Evolutionary conservation across 352 stramenopile species (phyloP), one percentile per base, ranked within the genome.

Genomic region (Pythium coloratum): DNA sequence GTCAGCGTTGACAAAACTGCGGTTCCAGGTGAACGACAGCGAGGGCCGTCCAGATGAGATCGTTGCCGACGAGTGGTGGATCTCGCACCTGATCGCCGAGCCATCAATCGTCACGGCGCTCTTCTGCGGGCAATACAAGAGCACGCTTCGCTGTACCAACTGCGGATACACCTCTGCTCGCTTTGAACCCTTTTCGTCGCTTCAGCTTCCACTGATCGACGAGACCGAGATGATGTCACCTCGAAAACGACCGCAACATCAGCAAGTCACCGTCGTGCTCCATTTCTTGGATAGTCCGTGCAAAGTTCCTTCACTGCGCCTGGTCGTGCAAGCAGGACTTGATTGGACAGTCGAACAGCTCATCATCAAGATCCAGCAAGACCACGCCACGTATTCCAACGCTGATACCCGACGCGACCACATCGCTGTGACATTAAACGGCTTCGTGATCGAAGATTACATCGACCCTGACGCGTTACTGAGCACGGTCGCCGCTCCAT

Each of bases 41-140:
- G 86, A 99, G 67, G 94, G 91, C n/a, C 83, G 96, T 6, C 84
- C 89, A 2, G 97, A 99, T 72, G 80, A 77, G 0, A 86, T 97
- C 55, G 81, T 99, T 6, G 97, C 97, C 30, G 88, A 97, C 42
- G 98, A 99, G 66, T 99, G 97, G 95, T 99, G 97, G 97, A 78
- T 89, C 9, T 95, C 97, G 51, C 95, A 99, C 71, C 80, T 99
- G 26, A 82, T 97, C 50, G 69, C 94, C 49, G 96, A 99, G 65
- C 85, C 97, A 30, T 98, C 89, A 13, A 92, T 99, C 18, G 88
- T 99, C 54, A 96, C 97, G 2, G 89, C 91, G 18, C 78, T 99
- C 1, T 99, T 99, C 66, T 95, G 84, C 14, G 97, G 97, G 0
- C 97, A 99, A 76, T 99, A 98, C 76, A 98, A 99, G 74, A 97